Conservation (phyloP, 2,329 filamentous ascomycete genomes). For the Phaeophleospora eucalypticola region DNA sequence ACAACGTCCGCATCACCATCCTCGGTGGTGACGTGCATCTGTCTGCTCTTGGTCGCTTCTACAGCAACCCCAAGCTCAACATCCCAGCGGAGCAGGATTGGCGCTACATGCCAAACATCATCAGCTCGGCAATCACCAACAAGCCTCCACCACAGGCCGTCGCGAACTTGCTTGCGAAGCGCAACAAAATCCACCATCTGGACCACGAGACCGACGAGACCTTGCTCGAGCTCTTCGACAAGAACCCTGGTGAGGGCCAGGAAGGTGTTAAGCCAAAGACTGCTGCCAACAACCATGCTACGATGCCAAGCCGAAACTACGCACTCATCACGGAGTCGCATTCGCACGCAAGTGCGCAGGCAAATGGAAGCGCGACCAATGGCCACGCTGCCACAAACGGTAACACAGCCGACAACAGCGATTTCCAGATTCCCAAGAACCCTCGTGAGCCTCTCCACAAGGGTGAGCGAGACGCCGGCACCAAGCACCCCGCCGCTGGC, state of each 20-base stretch:
- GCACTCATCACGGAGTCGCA: slow-evolving; percentile 57
- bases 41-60: slow-evolving; percentile 61
- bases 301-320: slow-evolving; percentile 69
- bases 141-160: slow-evolving; percentile 63
- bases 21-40: slow-evolving; percentile 63
- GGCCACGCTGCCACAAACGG: slow-evolving; percentile 23
- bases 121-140: slow-evolving; percentile 64
- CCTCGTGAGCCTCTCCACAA: slow-evolving; percentile 64
- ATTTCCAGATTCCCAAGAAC: slow-evolving; percentile 47
- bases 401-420: slow-evolving; percentile 37
- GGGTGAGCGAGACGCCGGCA: slow-evolving; percentile 76
- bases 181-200: slow-evolving; percentile 64
- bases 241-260: slow-evolving; percentile 47
- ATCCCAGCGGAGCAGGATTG: slow-evolving; percentile 56
- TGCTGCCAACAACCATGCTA: slow-evolving; percentile 71
- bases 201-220: slow-evolving; percentile 62
- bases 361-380: slow-evolving; percentile 21
- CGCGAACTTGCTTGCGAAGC: slow-evolving; percentile 58
- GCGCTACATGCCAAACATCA: slow-evolving; percentile 61
- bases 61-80: slow-evolving; percentile 55
- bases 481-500: slow-evolving; percentile 66
- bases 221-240: slow-evolving; percentile 58
- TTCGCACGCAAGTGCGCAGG: slow-evolving; percentile 23
- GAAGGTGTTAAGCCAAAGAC: slow-evolving; percentile 57
- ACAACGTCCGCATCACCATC: slow-evolving; percentile 58